A percentile compares a stretch with the other conserved stretches of the same genome.
Conservation (phyloP, 1,284 basidiomycete genomes). For the Peniophora sp. region DNA sequence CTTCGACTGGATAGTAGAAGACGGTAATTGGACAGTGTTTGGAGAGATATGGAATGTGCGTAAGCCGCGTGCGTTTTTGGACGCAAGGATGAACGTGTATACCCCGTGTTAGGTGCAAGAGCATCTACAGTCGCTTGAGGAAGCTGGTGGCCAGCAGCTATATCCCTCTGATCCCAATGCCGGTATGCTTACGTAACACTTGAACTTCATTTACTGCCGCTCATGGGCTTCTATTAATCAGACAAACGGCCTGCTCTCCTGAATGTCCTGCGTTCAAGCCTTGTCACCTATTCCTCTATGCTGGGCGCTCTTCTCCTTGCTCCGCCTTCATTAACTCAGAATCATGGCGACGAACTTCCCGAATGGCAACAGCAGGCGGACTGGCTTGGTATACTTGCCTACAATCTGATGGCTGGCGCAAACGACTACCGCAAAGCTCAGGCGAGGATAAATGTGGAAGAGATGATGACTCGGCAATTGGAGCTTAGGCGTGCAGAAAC, state of each 20-base stretch:
- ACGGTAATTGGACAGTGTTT: slow-evolving; percentile 63
- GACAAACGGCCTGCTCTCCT: slow-evolving; percentile 67
- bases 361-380: slow-evolving; percentile 67
- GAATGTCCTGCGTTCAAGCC: slow-evolving; percentile 57
- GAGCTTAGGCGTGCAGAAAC: slow-evolving; percentile 66
- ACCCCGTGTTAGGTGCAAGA: slow-evolving; percentile 57
- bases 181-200: slow-evolving; percentile 31
- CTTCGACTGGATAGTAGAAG: slow-evolving; percentile 74
- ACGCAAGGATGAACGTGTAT: neutral
- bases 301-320: slow-evolving; percentile 55
- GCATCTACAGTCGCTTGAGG: slow-evolving; percentile 62
- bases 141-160: slow-evolving; percentile 62
- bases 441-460: slow-evolving; percentile 65
- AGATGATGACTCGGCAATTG: slow-evolving; percentile 69
- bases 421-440: slow-evolving; percentile 78
- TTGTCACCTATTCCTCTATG: slow-evolving; percentile 63
- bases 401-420: slow-evolving; percentile 76
- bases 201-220: neutral
- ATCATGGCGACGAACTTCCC: slow-evolving; percentile 28
- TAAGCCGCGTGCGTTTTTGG: neutral
- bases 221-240: slow-evolving; percentile 17
- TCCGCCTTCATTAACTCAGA: slow-evolving; percentile 33
- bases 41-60: slow-evolving; percentile 78
- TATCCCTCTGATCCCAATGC: slow-evolving; percentile 62
- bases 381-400: slow-evolving; percentile 69